phyloP scores from a whole-genome alignment of 1,139 yeast species.

The Candida dubliniensis region DNA sequence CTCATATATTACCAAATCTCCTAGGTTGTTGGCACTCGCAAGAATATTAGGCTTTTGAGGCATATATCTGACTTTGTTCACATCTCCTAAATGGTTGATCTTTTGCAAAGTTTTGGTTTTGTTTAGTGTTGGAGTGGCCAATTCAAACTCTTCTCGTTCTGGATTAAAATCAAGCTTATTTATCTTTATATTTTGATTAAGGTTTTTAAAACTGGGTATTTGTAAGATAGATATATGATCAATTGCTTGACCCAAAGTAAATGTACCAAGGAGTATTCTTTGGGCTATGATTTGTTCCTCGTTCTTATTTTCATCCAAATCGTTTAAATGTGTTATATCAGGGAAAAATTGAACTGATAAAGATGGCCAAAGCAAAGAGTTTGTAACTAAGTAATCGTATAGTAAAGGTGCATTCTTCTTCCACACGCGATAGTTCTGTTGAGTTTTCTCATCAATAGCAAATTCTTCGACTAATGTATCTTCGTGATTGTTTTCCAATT shows the following conservation, averaged over 20 bases:
- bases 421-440: constrained; percentile 47
- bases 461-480: constrained; percentile 1
- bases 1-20: constrained; percentile 47
- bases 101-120: constrained; percentile 37
- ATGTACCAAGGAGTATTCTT: constrained; percentile 42
- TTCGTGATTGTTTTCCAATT: no score
- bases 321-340: constrained; percentile 32
- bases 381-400: constrained; percentile 51
- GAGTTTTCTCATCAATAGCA: constrained; percentile 27
- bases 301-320: constrained; percentile 36
- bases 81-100: constrained; percentile 47
- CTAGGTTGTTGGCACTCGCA: constrained; percentile 42
- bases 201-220: constrained; percentile 33
- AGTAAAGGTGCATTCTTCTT: constrained; percentile 55
- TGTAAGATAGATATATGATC: constrained; percentile 43
- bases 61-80: constrained; percentile 41
- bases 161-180: constrained; percentile 37
- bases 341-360: constrained; percentile 56
- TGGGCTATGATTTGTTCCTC: constrained; percentile 23
- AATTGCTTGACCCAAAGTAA: constrained; percentile 43
- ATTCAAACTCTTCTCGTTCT: constrained; percentile 45
- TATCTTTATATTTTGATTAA: constrained; percentile 33
- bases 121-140: constrained; percentile 21
- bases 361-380: constrained; percentile 56
- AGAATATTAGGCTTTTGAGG: constrained; percentile 47